Conservation (phyloP, 2,329 filamentous ascomycete genomes). For the Neopestalotiopsis clavispora region DNA sequence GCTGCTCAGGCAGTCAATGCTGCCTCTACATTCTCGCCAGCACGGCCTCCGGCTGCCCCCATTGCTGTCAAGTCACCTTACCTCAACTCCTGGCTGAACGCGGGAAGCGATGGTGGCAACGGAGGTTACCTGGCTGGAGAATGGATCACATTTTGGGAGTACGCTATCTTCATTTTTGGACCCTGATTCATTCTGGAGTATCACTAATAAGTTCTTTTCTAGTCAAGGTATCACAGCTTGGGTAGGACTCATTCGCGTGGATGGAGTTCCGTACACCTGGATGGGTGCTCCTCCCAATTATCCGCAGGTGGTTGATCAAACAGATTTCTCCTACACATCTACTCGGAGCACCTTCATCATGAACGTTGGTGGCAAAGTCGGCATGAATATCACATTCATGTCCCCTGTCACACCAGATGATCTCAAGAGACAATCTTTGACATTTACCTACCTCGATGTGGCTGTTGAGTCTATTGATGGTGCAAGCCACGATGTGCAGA, state of each 20-base stretch:
- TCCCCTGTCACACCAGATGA: slow-evolving; percentile 73
- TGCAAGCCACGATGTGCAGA: slow-evolving; percentile 64
- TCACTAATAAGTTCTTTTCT: slow-evolving; percentile 23
- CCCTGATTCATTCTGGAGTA: not conserved
- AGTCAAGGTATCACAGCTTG: slow-evolving; percentile 65
- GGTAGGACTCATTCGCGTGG: slow-evolving; percentile 73
- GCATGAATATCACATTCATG: slow-evolving; percentile 72
- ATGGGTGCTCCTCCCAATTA: slow-evolving; percentile 62
- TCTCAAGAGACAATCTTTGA: slow-evolving; percentile 68
- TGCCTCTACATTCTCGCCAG: slow-evolving; percentile 64
- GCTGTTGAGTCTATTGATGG: slow-evolving; percentile 68
- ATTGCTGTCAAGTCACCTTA: slow-evolving; percentile 79
- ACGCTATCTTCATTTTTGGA: slow-evolving; percentile 35
- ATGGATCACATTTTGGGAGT: slow-evolving; percentile 75
- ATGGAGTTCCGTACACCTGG: slow-evolving; percentile 68
- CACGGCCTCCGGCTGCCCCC: slow-evolving; percentile 70
- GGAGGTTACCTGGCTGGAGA: slow-evolving; percentile 70
- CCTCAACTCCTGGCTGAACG: slow-evolving; percentile 71
- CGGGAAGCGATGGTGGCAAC: slow-evolving; percentile 64
- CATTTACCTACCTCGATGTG: slow-evolving; percentile 73
- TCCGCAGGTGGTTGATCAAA: slow-evolving; percentile 60
- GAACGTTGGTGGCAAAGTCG: slow-evolving; percentile 63
- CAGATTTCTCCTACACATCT: slow-evolving; percentile 71
- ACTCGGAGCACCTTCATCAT: slow-evolving; percentile 74
- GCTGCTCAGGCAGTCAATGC: slow-evolving; percentile 32